These are phyloP conservation scores for Orbilia ellipsospora DNA, from an alignment of 2,329 filamentous ascomycete species.

Conservation along the genomic window DNA sequence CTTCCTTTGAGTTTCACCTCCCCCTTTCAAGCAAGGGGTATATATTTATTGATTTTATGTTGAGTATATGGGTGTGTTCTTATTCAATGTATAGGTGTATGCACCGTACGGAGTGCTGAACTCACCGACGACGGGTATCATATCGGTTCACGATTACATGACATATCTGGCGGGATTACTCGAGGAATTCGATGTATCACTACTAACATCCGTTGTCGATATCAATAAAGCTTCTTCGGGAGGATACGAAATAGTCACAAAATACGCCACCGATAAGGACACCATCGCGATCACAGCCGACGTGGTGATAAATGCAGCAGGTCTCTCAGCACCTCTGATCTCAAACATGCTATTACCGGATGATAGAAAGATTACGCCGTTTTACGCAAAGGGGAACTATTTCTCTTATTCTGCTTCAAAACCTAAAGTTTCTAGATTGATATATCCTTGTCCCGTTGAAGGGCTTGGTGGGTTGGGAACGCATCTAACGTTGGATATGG, in stretches of 20 bases:
- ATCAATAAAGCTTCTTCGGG: slow-evolving; percentile 66
- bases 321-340: slow-evolving; percentile 78
- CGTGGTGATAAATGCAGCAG: slow-evolving; percentile 85
- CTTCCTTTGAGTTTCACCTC: neutral
- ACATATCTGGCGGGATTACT: slow-evolving; percentile 79
- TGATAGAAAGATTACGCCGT: slow-evolving; percentile 70
- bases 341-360: slow-evolving; percentile 82
- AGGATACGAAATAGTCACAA: slow-evolving; percentile 76
- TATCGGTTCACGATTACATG: slow-evolving; percentile 90
- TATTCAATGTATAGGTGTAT: slow-evolving; percentile 23
- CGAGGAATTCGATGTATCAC: slow-evolving; percentile 74
- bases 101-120: slow-evolving; percentile 75
- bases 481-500: slow-evolving; percentile 90
- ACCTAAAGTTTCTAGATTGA: slow-evolving; percentile 75
- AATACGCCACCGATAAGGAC: slow-evolving; percentile 58
- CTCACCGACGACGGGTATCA: slow-evolving; percentile 85
- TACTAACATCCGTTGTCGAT: slow-evolving; percentile 71
- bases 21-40: neutral
- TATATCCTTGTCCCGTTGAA: slow-evolving; percentile 87
- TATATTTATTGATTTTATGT: no score
- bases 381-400: slow-evolving; percentile 95
- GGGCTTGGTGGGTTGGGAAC: slow-evolving; percentile 88
- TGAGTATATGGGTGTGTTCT: no score
- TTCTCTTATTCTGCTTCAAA: slow-evolving; percentile 79
- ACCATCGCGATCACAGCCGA: slow-evolving; percentile 71